Conservation (phyloP, 306 rosid genomes). For the Lithocarpus polystachyus region DNA sequence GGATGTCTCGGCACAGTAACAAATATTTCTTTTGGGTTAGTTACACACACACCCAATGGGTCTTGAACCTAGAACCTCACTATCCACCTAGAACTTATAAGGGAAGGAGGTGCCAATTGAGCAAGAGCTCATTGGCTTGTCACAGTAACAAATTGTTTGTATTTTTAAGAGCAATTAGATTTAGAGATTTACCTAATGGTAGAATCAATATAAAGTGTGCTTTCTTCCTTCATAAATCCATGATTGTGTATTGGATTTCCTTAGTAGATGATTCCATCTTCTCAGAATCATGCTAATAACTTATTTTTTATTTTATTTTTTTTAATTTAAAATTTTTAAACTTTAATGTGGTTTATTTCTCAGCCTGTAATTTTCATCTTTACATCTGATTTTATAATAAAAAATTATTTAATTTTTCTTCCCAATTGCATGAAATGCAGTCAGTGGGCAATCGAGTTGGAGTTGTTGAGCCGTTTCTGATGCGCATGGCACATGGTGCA, state of each 20-base stretch:
- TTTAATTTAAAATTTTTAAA: neutral
- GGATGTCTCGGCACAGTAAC: neutral
- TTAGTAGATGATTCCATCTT: neutral
- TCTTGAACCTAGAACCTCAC: too few species aligned
- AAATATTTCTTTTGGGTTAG: too few species aligned
- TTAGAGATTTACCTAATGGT: neutral
- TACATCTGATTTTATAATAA: neutral
- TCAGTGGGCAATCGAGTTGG: constrained; percentile 94
- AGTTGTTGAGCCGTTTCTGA: constrained; percentile 84
- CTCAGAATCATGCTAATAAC: neutral
- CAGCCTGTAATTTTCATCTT: neutral
- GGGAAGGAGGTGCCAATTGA: too few species aligned
- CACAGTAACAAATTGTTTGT: neutral
- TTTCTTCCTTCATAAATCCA: neutral
- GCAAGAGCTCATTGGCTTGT: neutral
- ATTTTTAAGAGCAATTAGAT: neutral
- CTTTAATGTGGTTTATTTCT: neutral
- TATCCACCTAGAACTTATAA: too few species aligned
- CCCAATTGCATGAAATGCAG: constrained; percentile 43
- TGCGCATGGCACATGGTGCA: constrained; percentile 97
- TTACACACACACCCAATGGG: too few species aligned
- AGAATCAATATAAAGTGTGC: neutral
- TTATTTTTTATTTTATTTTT: too few species aligned
- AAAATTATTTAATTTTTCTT: constrained; percentile 15
- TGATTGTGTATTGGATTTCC: neutral